A percentile compares a stretch with the other conserved stretches of the same genome.
phyloP scores from a whole-genome alignment of 2,329 filamentous ascomycete genomes.

The Phialophora chinensis region DNA sequence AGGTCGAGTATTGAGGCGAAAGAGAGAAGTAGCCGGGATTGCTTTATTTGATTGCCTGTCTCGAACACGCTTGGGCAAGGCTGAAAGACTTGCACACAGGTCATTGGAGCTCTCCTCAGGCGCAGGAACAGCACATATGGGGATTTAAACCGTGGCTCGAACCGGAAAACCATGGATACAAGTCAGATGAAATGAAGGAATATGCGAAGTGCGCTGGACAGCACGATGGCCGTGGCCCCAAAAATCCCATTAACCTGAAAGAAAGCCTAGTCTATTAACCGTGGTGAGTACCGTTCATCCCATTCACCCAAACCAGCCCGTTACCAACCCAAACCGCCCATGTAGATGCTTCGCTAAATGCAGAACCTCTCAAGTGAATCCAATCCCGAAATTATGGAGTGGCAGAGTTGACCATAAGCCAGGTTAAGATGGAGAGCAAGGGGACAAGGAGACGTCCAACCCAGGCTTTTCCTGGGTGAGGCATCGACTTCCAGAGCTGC shows the following conservation, averaged over 20 bases:
- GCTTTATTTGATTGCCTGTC: not conserved
- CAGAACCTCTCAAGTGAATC: not conserved
- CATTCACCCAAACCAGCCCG: not conserved
- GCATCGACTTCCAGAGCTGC: not conserved
- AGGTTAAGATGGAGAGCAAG: not conserved
- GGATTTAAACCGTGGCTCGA: not conserved
- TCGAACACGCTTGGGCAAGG: not conserved
- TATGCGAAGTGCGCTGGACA: not conserved
- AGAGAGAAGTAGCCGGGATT: not conserved
- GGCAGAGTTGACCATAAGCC: not conserved
- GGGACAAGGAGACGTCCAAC: not conserved
- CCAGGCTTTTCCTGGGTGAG: not conserved
- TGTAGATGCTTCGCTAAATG: constrained; percentile 29
- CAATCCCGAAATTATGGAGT: not conserved
- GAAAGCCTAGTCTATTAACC: not conserved
- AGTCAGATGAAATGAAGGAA: not conserved
- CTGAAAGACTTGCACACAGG: not conserved
- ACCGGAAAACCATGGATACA: not conserved
- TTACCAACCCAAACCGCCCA: not conserved
- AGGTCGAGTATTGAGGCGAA: not conserved
- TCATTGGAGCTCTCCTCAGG: not conserved
- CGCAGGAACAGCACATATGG: not conserved
- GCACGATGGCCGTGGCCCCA: not conserved
- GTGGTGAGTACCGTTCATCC: not conserved
- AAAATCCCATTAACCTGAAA: not conserved